These are phyloP conservation scores for Euphorbia celastroides DNA, from an alignment of 441 rosid genomes.

Conservation along the genomic window DNA sequence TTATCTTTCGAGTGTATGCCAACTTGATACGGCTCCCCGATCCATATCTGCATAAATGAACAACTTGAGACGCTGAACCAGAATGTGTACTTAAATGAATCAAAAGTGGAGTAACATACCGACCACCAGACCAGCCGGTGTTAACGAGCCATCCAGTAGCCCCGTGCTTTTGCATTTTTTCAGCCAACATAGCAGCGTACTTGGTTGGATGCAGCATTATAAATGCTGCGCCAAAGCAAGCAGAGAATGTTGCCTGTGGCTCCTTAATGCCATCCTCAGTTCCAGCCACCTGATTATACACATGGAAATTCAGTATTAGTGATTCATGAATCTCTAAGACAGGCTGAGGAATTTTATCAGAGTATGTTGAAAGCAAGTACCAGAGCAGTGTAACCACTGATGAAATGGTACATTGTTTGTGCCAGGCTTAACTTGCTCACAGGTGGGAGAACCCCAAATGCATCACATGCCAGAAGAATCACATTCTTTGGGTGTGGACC, in stretches of 20 bases:
- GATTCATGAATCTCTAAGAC: neutral
- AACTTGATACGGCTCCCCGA: conserved; percentile 80
- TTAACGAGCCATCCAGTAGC: conserved; percentile 96
- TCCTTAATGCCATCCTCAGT: conserved; percentile 94
- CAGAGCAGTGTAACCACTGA: conserved; percentile 96
- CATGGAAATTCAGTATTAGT: neutral
- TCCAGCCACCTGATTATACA: conserved; percentile 61
- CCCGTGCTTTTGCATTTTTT: conserved; percentile 91
- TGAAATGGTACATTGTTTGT: conserved; percentile 95
- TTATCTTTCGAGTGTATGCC: conserved; percentile 77
- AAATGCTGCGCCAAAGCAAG: conserved; percentile 96
- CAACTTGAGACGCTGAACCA: neutral
- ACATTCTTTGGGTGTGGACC: conserved; percentile 94
- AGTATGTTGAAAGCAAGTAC: conserved; percentile 24
- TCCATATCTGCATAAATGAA: conserved; percentile 52
- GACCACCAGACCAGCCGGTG: conserved; percentile 98
- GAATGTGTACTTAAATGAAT: neutral
- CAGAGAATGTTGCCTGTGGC: conserved; percentile 87
- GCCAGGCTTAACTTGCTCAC: conserved; percentile 90
- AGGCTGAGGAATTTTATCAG: neutral
- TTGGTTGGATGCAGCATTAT: conserved; percentile 97
- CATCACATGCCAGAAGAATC: conserved; percentile 90
- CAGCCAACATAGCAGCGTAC: conserved; percentile 93
- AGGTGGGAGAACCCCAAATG: conserved; percentile 97
- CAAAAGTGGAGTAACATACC: conserved; percentile 36